These are phyloP conservation scores for Aspergillus avenaceus DNA, from an alignment of 495 filamentous ascomycete genomes.

Conservation along the genomic window DNA sequence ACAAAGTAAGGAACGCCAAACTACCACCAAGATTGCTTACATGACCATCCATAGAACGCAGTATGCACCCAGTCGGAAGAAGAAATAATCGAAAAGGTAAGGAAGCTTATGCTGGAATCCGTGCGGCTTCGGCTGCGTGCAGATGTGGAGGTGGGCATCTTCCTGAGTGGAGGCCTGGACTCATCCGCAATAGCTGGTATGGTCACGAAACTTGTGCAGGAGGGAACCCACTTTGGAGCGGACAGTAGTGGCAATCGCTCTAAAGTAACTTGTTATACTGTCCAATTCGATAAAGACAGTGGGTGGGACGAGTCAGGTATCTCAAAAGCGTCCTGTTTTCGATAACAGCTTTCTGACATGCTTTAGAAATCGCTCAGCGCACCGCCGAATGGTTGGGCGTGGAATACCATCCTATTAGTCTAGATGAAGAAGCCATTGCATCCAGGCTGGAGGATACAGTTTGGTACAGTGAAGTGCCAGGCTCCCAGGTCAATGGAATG, in stretches of 20 bases:
- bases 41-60: not conserved
- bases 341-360: not conserved
- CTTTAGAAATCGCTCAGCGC: slow-evolving; percentile 40
- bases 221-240: slow-evolving; percentile 34
- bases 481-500: slow-evolving; percentile 43
- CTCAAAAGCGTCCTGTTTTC: not conserved
- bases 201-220: slow-evolving; percentile 39
- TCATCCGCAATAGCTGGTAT: slow-evolving; percentile 50
- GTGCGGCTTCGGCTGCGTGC: slow-evolving; percentile 45
- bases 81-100: slow-evolving; percentile 43
- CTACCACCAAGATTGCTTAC: not conserved
- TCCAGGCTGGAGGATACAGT: slow-evolving; percentile 43
- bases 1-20: slow-evolving; percentile 31
- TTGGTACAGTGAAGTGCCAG: slow-evolving; percentile 44
- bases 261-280: slow-evolving; percentile 39
- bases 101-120: slow-evolving; percentile 40
- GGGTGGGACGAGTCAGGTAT: slow-evolving; percentile 46
- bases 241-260: slow-evolving; percentile 21
- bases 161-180: slow-evolving; percentile 51
- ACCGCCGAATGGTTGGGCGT: slow-evolving; percentile 49
- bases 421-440: slow-evolving; percentile 44
- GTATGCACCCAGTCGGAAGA: slow-evolving; percentile 32
- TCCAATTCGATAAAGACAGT: slow-evolving; percentile 41
- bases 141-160: slow-evolving; percentile 50
- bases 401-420: slow-evolving; percentile 34